A percentile compares a stretch with the other conserved stretches of the same genome.
These are phyloP conservation scores for Zymoseptoria crescenta DNA, from an alignment of 2,329 filamentous ascomycete genomes.

Conservation along the genomic window DNA sequence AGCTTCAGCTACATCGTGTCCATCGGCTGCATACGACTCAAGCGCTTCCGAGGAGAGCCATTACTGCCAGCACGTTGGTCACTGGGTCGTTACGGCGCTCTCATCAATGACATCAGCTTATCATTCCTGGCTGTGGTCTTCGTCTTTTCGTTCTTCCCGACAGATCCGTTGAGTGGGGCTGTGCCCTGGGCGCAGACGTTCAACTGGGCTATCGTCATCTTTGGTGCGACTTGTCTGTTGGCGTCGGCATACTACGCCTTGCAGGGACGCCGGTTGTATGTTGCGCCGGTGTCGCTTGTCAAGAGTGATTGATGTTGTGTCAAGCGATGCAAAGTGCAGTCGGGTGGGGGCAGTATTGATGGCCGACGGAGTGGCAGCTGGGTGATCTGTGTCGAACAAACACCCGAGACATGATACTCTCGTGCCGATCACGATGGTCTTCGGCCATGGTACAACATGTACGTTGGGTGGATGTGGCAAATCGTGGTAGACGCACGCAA, in stretches of 20 bases:
- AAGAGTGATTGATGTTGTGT: constrained; percentile 19
- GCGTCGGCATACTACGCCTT: constrained; percentile 22
- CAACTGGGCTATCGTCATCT: constrained; percentile 30
- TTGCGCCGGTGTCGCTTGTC: constrained; percentile 26
- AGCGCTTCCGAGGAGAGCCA: constrained; percentile 24
- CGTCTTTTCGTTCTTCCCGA: constrained; percentile 30
- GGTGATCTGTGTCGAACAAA: not conserved
- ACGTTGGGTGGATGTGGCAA: not conserved
- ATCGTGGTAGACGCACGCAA: not conserved
- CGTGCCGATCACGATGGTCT: not conserved
- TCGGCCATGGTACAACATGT: not conserved
- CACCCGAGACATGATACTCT: not conserved
- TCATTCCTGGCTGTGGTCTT: constrained; percentile 26
- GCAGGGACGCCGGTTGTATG: constrained; percentile 22
- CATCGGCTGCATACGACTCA: constrained; percentile 27
- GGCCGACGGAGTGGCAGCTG: no score
- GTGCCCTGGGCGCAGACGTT: constrained; percentile 20
- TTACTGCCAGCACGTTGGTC: constrained; percentile 27
- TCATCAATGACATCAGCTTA: constrained; percentile 29
- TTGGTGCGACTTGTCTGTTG: constrained; percentile 17
- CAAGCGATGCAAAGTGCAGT: not conserved
- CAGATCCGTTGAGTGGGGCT: constrained; percentile 14
- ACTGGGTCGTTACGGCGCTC: constrained; percentile 27
- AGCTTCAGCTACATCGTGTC: constrained; percentile 29
- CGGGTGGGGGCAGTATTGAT: not conserved